Conservation (phyloP, 768 basidiomycete species). For the Termitomyces eurrhizus region DNA sequence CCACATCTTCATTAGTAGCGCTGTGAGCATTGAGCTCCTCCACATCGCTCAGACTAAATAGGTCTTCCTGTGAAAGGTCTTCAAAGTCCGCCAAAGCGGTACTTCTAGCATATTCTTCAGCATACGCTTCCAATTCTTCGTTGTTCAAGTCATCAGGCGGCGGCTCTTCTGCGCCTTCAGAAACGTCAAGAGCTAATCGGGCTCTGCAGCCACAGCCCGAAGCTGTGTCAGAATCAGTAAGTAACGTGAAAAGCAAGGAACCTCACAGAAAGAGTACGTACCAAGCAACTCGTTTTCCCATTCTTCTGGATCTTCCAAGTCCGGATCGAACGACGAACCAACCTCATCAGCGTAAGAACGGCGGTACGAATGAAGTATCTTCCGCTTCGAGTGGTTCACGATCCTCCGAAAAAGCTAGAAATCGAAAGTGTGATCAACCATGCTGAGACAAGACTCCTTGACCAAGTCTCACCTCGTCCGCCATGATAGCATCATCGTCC, state of each 20-base stretch:
- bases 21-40: slow-evolving; percentile 19
- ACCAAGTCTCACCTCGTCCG: slow-evolving; percentile 49
- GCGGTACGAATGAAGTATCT: slow-evolving; percentile 48
- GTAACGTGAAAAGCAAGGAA: neutral
- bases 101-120: slow-evolving; percentile 44
- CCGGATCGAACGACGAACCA: slow-evolving; percentile 74
- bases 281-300: slow-evolving; percentile 60
- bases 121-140: slow-evolving; percentile 57
- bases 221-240: neutral
- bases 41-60: slow-evolving; percentile 31
- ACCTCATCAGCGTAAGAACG: slow-evolving; percentile 66
- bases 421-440: slow-evolving; percentile 5
- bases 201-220: neutral
- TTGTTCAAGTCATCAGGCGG: slow-evolving; percentile 48
- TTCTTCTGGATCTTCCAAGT: slow-evolving; percentile 54
- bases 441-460: neutral
- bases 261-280: slow-evolving; percentile 14
- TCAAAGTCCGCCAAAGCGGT: slow-evolving; percentile 43
- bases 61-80: slow-evolving; percentile 40
- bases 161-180: slow-evolving; percentile 16
- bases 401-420: slow-evolving; percentile 64
- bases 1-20: slow-evolving; percentile 20
- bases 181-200: neutral
- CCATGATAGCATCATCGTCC: slow-evolving; percentile 60
- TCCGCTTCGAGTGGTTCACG: slow-evolving; percentile 49